Conservation (phyloP, 2,329 filamentous ascomycete species). For the Talaromyces sp. region DNA sequence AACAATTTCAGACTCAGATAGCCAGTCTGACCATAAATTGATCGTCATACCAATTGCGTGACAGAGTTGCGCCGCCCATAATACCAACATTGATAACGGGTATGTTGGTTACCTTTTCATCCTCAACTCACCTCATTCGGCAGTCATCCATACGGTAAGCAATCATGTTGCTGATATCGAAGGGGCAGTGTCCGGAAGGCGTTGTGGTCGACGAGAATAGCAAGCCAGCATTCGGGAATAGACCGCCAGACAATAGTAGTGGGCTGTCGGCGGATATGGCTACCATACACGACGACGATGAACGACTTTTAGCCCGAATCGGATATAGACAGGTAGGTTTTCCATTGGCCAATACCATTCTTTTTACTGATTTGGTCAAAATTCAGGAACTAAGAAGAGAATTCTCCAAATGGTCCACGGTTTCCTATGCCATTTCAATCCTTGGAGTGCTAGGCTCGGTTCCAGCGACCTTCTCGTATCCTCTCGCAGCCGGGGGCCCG, state of each 20-base stretch:
- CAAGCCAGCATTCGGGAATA: not conserved
- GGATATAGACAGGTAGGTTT: constrained; percentile 58
- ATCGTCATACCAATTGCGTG: not conserved
- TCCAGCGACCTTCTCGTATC: constrained; percentile 59
- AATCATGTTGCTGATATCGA: constrained; percentile 15
- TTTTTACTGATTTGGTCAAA: not conserved
- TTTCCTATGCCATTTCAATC: constrained; percentile 64
- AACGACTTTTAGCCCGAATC: constrained; percentile 57
- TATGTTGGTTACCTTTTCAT: not conserved
- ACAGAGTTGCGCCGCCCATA: not conserved
- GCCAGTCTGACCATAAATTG: not conserved
- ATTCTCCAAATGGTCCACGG: constrained; percentile 64
- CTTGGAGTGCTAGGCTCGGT: constrained; percentile 63
- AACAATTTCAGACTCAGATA: not conserved
- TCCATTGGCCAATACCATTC: not conserved
- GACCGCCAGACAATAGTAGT: constrained; percentile 1
- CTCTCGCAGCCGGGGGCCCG: constrained; percentile 57
- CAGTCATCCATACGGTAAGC: not conserved
- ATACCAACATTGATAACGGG: not conserved
- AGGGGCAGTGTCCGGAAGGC: not conserved
- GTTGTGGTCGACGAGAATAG: constrained; percentile 6
- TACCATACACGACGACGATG: constrained; percentile 55
- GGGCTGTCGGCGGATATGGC: constrained; percentile 32
- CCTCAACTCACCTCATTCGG: not conserved
- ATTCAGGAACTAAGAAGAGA: constrained; percentile 58